Base-by-base conservation (phyloP, 495 filamentous ascomycete species). In the Xylaria telfairii region DNA sequence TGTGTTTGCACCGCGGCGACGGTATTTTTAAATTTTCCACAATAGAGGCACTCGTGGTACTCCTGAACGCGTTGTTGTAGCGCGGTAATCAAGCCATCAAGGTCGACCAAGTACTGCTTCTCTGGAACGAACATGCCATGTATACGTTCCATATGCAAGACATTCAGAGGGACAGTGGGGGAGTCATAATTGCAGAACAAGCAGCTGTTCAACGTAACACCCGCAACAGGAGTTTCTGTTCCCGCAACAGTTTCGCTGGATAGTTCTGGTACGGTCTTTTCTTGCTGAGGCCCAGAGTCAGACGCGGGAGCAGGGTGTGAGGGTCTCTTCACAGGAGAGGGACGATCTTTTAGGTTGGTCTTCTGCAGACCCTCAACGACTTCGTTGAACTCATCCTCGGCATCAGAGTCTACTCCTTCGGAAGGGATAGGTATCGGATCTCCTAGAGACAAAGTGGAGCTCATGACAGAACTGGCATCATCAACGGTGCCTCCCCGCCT, bases 51-150 rank as follows among this genome's bases (percentile, higher is more conserved):
- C 72, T 85, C 81, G 79, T 96, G 95, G 73, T 94, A 88, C 75
- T 92, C 91, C 68, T 90, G 87, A 34, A 93, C 89, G 30, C 85
- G 85, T 69, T 97, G 88, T 74, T 94, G 96, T 68, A 92, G 84
- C 53, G 90, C 83, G n/a, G 84, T 82, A 64, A 98, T 81, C 28
- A 99, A 84, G 26, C 94, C 94, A 42, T 95, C 90, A 19, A 94
- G 77, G 72, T 99, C 87, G 12, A 91, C 87, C 4, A 99, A 83
- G 72, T 92, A 99, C 19, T 89, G 77, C 74, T 88, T 88, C 75
- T 99, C 96, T 0, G 96, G 96, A 73, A 99, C 91, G 80, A 98
- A 99, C 90, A 98, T 91, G 82, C 95, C 94, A 77, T 99, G 96
- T 70, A 89, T 90, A 71, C 93, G 92, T 77, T 89, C 88, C 96